Conservation (phyloP, 768 basidiomycete species). For the Favolaschia claudopus region DNA sequence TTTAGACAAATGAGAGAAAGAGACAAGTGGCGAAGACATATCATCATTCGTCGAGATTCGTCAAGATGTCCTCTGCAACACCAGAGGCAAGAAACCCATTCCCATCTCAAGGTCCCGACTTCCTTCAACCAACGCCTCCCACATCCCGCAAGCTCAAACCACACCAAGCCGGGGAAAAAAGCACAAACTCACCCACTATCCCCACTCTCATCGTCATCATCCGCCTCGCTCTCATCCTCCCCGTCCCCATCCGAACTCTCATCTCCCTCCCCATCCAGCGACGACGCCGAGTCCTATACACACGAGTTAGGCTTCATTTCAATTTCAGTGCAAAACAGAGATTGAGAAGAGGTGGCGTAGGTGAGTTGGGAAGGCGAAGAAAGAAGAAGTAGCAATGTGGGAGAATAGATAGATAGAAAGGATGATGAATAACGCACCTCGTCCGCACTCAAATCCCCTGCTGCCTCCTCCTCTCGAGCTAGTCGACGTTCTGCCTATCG, state of each 20-base stretch:
- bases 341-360: background rate
- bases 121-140: no score
- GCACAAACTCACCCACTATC: constrained; percentile 28
- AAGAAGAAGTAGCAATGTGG: background rate
- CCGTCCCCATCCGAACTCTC: constrained; percentile 67
- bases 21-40: no score
- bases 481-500: constrained; percentile 23
- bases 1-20: no score
- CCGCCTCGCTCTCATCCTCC: constrained; percentile 70
- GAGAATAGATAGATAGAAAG: background rate
- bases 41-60: no score
- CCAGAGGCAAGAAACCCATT: no score
- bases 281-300: constrained; percentile 56
- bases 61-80: no score
- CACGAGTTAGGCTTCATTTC: constrained; percentile 46
- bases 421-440: constrained; percentile 18
- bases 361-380: background rate
- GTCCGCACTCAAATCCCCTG: constrained; percentile 27
- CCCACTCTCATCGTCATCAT: constrained; percentile 64
- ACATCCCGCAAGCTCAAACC: no score
- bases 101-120: no score
- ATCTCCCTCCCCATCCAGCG: constrained; percentile 65
- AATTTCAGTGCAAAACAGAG: background rate
- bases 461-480: constrained; percentile 35
- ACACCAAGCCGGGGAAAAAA: no score